These are phyloP conservation scores for Haplosporangium sp. DNA, from an alignment of 371 early-diverging fungal species.

Conservation along the genomic window DNA sequence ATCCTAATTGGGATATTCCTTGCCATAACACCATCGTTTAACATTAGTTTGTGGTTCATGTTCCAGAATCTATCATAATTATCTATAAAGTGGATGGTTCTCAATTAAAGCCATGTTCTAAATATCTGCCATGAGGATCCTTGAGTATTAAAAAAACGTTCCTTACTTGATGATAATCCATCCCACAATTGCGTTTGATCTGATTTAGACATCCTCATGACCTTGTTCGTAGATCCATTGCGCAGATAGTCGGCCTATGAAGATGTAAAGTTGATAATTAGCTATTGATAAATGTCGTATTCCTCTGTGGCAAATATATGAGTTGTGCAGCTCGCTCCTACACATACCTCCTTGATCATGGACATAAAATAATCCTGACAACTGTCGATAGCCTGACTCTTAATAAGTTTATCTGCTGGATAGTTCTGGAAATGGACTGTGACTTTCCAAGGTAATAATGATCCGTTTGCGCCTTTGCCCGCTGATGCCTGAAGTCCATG, in stretches of 20 bases:
- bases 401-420: conserved; percentile 69
- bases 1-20: conserved; percentile 68
- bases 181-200: conserved; percentile 82
- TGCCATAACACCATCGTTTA: conserved; percentile 58
- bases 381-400: conserved; percentile 63
- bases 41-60: conserved; percentile 69
- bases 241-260: conserved; percentile 80
- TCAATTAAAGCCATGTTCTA: not conserved
- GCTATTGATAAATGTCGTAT: not conserved
- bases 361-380: conserved; percentile 82
- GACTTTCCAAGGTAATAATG: conserved; percentile 70
- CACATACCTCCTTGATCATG: conserved; percentile 80
- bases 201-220: conserved; percentile 80
- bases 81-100: conserved; percentile 42
- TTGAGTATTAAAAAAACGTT: not conserved
- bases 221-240: conserved; percentile 74
- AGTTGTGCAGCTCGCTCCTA: not conserved
- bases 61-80: conserved; percentile 72
- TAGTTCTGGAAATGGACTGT: conserved; percentile 71
- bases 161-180: conserved; percentile 64
- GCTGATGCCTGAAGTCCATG: conserved; percentile 49
- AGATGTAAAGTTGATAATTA: not conserved
- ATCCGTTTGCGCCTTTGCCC: conserved; percentile 41
- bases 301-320: not conserved
- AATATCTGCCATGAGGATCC: not conserved